These are phyloP conservation scores for Picocystis sp. DNA, from an alignment of 163 green algal genomes.

Conservation along the genomic window DNA sequence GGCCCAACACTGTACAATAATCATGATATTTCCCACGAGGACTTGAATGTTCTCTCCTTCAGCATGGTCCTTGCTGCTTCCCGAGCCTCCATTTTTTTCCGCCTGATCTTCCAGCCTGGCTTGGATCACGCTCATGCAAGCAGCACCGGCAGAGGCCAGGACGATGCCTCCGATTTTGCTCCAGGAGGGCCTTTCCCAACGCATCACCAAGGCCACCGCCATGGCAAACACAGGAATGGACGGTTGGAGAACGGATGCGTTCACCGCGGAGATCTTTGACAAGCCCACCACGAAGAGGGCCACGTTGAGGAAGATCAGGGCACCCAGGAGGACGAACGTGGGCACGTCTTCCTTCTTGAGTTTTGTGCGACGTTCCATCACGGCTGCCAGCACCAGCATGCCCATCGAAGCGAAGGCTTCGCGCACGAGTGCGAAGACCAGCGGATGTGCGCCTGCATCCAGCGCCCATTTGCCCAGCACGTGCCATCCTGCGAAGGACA, in stretches of 20 bases:
- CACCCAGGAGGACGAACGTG: neutral
- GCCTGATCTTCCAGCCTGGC: too few relatives aligned
- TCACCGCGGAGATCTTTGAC: neutral
- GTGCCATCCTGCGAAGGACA: constrained; percentile 7
- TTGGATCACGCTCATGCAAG: too few relatives aligned
- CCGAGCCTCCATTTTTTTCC: too few relatives aligned
- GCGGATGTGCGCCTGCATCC: neutral
- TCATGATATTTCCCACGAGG: constrained; percentile 3
- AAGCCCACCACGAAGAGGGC: constrained; percentile 1
- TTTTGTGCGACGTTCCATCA: constrained; percentile 3
- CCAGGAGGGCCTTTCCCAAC: too few relatives aligned
- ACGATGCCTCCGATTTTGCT: too few relatives aligned
- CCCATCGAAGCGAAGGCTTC: neutral
- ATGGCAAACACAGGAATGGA: constrained; percentile 3
- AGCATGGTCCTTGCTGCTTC: too few relatives aligned
- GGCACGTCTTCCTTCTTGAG: constrained; percentile 1
- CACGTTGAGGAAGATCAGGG: constrained; percentile 7
- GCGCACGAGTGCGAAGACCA: constrained; percentile 6
- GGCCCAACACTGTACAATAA: constrained; percentile 2
- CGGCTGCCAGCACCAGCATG: constrained; percentile 1
- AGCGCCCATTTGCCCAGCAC: constrained; percentile 7
- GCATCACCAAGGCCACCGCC: too few relatives aligned
- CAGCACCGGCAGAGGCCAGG: too few relatives aligned
- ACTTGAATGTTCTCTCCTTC: too few relatives aligned
- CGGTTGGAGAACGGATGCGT: constrained; percentile 1